Base-by-base conservation (phyloP, 2,329 filamentous ascomycete species). In the Alternaria incomplexa region DNA sequence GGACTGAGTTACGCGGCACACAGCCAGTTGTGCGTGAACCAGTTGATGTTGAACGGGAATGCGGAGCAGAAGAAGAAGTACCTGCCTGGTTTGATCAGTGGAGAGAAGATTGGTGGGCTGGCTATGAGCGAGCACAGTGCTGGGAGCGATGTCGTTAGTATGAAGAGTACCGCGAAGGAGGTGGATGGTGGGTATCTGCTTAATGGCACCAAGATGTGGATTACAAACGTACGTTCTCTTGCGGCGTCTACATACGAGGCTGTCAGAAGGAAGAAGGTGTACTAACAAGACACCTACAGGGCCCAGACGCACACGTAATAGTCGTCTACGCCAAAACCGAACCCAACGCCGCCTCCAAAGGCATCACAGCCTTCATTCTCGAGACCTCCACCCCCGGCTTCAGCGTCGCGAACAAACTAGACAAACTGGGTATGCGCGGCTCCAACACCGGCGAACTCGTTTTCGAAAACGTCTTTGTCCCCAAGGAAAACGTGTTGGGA, bases 151-250 rank as follows among this genome's bases (percentile, higher is more conserved):
- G 95, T 99, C 4, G 94, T 99, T 26, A 92, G 91, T 81, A 98
- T 98, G 95, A 93, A 94, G 79, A 96, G 90, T 47, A 90, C 88
- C 4, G 95, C 94, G 0, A 91, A 88, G 77, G 85, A 88, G 67
- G 91, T 93, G 11, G 91, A 96, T 73, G 94, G 93, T 36, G 95
- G 95, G 26, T 97, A 91, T 79, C 66, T 94, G 20, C 84, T 99
- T 58, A 93, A 94, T 75, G 95, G 94, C 30, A 92, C 90, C 64
- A 97, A 99, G 86, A 97, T 98, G 95, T 99, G 95, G 95, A 99
- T 99, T 78, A 99, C 95, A 65, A 99, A 99, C 81, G 93, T 87
- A 70, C 46, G 80, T 72, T 40, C 17, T n/a, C 10, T n/a, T 20
- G 15, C n/a, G n/a, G n/a, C n/a, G n/a, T n/a, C n/a, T n/a, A 20